A percentile compares a stretch with the other conserved stretches of the same genome.
Conservation (phyloP, 345 rosid species). For the Raphanus raphanistrum region DNA sequence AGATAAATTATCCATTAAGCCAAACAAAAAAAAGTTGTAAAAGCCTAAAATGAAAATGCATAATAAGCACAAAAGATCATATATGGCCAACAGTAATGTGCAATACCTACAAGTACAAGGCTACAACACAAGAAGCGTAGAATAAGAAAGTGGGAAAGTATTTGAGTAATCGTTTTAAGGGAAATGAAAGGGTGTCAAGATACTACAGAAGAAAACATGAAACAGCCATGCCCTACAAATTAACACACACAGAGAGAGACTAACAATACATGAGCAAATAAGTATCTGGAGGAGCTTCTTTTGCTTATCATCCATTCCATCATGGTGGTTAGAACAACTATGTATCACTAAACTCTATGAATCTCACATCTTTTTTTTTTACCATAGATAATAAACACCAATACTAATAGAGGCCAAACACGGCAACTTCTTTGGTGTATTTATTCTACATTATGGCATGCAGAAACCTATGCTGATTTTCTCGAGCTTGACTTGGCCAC, state of each 20-base stretch:
- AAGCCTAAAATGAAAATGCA: not conserved
- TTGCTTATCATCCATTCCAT: constrained; percentile 36
- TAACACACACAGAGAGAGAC: constrained; percentile 28
- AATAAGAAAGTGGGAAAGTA: constrained; percentile 8
- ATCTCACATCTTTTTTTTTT: constrained; percentile 24
- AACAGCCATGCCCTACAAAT: constrained; percentile 36
- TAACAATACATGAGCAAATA: constrained; percentile 31
- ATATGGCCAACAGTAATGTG: not conserved
- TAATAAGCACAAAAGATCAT: not conserved
- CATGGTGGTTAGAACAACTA: constrained; percentile 40
- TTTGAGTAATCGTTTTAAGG: not conserved
- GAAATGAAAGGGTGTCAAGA: constrained; percentile 1
- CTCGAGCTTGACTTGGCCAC: constrained; percentile 52
- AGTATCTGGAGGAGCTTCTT: constrained; percentile 23
- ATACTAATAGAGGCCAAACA: constrained; percentile 6
- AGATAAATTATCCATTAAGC: too few species aligned
- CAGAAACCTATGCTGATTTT: constrained; percentile 38
- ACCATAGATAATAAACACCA: constrained; percentile 35
- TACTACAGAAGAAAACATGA: constrained; percentile 25
- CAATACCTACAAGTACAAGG: not conserved
- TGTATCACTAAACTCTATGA: constrained; percentile 40
- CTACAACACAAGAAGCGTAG: not conserved
- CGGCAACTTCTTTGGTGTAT: not conserved
- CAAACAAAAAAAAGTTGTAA: too few species aligned
- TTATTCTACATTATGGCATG: constrained; percentile 30